phyloP scores from a whole-genome alignment of 768 basidiomycete genomes.

The Tremella yokohamensis region DNA sequence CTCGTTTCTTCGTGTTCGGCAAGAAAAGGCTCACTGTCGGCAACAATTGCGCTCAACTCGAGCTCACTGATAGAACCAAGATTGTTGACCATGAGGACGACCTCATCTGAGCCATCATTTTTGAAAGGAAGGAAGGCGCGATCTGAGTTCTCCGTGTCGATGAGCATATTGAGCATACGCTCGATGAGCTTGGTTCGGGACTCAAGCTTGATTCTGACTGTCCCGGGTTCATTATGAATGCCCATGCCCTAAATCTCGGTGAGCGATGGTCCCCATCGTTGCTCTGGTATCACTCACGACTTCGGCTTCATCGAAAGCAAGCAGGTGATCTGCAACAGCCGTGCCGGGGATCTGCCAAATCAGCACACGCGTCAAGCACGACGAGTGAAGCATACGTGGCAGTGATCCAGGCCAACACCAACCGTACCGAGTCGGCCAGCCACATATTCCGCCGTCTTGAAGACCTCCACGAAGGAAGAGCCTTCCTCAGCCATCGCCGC shows the following conservation, averaged over 20 bases:
- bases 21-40: too few relatives aligned
- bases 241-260: too few relatives aligned
- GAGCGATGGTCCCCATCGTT: too few relatives aligned
- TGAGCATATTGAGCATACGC: slow-evolving; percentile 49
- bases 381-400: too few relatives aligned
- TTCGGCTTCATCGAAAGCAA: slow-evolving; percentile 51
- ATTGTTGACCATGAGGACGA: slow-evolving; percentile 56
- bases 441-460: slow-evolving; percentile 45
- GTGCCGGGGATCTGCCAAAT: slow-evolving; percentile 55
- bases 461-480: slow-evolving; percentile 47
- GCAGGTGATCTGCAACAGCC: slow-evolving; percentile 42
- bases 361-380: too few relatives aligned
- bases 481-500: slow-evolving; percentile 51
- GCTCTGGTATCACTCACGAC: too few relatives aligned
- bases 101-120: slow-evolving; percentile 60
- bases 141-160: slow-evolving; percentile 50
- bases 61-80: slow-evolving; percentile 49
- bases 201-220: slow-evolving; percentile 46
- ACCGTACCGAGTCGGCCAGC: slow-evolving; percentile 48
- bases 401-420: slow-evolving; percentile 53
- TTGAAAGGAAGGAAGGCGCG: slow-evolving; percentile 53
- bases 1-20: too few relatives aligned
- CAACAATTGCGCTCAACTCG: slow-evolving; percentile 44
- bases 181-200: slow-evolving; percentile 47
- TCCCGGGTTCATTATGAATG: slow-evolving; percentile 55